Percentiles rank a stretch among this genome's conserved stretches.
Evolutionary conservation across 2,329 filamentous ascomycete genomes (phyloP).

Genomic region (Bipolaris oryzae): DNA sequence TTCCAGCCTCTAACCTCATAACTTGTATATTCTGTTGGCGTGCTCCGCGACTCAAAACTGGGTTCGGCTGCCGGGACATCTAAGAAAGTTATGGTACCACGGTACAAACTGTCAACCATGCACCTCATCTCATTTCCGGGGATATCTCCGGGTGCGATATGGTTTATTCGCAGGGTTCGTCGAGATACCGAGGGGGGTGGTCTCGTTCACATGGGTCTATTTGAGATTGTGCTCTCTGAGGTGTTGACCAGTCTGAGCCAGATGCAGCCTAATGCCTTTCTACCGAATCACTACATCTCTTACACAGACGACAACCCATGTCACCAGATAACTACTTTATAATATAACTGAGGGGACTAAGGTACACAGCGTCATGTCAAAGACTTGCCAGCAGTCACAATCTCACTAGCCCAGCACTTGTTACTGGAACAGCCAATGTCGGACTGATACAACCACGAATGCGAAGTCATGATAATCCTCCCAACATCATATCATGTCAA

Average conservation of each 20-base stretch:
- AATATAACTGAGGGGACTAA: background rate
- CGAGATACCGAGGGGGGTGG: background rate
- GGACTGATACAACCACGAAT: background rate
- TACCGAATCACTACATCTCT: background rate
- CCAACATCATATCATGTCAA: background rate
- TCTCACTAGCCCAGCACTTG: constrained; percentile 1
- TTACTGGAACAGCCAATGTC: constrained; percentile 1
- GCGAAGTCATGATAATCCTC: background rate
- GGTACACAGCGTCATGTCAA: constrained; percentile 5
- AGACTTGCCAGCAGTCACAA: constrained; percentile 6
- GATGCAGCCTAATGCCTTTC: background rate
- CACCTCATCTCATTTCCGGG: background rate
- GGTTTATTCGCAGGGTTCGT: background rate
- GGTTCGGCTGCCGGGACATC: background rate
- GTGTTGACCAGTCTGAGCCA: background rate
- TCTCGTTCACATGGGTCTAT: background rate
- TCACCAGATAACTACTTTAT: background rate
- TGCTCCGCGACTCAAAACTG: background rate
- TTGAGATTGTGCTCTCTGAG: background rate
- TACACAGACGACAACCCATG: background rate
- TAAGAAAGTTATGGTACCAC: background rate
- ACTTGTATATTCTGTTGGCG: background rate
- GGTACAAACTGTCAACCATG: background rate
- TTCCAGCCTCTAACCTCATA: too few species aligned
- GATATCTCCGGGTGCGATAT: background rate